Base-by-base conservation (phyloP, 345 rosid species). In the Mercurialis annua region DNA sequence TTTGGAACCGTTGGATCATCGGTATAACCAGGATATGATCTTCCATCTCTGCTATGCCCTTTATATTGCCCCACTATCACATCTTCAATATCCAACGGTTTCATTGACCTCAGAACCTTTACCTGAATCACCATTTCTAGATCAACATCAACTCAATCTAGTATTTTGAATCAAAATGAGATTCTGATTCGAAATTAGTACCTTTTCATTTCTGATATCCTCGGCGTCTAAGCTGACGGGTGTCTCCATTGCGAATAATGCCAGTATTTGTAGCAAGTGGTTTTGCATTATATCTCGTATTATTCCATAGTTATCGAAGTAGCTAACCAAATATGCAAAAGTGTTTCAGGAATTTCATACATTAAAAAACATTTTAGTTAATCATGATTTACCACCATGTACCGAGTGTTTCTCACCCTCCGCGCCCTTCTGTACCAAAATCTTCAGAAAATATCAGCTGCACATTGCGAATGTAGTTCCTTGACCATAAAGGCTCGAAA, bases 221-320 rank as follows among this genome's bases (percentile, higher is more conserved):
- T 92, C 98, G 30, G 92, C 98, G 64, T 88, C 97, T 76, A 92
- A 86, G 84, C 97, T 92, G 65, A 92, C 96, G 20, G 96, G 98
- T 8, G 97, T 85, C 87, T 90, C 98, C 98, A 90, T 92, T n/a
- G 98, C 97, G 36, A 92, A 92, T 21, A 92, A 84, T 30, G 96
- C 83, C 30, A 92, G 75, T 70, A 92, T 92, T 87, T 92, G 98
- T 71, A 92, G 74, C 59, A 92, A 92, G 83, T 90, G 98, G 66
- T 90, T 90, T 72, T 92, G 98, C 98, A 88, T 88, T 78, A 92
- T 88, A 70, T 92, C 98, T 56, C 96, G 68, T 71, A 92, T 88
- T 68, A 92, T 92, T 48, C 98, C 97, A 69, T 92, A 92, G 74
- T 84, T 73, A 56, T 90, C 97, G 64, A 92, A 92, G 72, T 92